Conservation (phyloP, 345 rosid species). For the Hibiscus tridactylites region DNA sequence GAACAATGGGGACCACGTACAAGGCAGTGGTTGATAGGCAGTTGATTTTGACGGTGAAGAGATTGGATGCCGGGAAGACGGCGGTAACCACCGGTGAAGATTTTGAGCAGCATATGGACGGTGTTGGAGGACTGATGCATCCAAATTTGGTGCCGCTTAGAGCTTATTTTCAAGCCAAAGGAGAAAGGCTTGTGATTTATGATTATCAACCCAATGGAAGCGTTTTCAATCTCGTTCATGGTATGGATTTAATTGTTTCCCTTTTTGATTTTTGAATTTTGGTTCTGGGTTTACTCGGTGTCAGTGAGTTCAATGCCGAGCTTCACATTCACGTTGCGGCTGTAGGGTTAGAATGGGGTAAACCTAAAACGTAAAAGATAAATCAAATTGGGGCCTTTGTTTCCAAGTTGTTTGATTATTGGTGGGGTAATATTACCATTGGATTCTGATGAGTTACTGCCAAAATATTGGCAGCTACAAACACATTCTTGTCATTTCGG, state of each 20-base stretch:
- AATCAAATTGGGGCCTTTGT: not conserved
- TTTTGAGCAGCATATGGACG: conserved; percentile 70
- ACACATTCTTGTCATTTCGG: no score
- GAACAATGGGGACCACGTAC: conserved; percentile 70
- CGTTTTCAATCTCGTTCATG: conserved; percentile 83
- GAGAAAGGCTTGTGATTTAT: conserved; percentile 76
- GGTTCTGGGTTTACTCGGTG: not conserved
- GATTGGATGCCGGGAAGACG: conserved; percentile 66
- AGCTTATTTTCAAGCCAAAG: conserved; percentile 77
- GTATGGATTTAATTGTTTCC: conserved; percentile 23
- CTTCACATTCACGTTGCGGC: not conserved
- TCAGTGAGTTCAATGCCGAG: not conserved
- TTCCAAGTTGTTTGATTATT: not conserved
- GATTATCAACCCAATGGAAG: conserved; percentile 92
- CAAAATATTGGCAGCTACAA: no score
- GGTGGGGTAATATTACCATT: conserved; percentile 1
- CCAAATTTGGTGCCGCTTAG: conserved; percentile 64
- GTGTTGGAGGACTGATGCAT: conserved; percentile 60
- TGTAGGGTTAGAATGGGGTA: not conserved
- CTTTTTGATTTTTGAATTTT: not conserved
- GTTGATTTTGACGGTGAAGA: conserved; percentile 75
- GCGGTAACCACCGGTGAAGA: conserved; percentile 52
- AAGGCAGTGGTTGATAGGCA: conserved; percentile 79
- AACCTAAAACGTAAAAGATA: not conserved
- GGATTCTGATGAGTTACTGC: conserved; percentile 7